Conservation (phyloP, 305 asterid genomes). For the Lippia alba region DNA sequence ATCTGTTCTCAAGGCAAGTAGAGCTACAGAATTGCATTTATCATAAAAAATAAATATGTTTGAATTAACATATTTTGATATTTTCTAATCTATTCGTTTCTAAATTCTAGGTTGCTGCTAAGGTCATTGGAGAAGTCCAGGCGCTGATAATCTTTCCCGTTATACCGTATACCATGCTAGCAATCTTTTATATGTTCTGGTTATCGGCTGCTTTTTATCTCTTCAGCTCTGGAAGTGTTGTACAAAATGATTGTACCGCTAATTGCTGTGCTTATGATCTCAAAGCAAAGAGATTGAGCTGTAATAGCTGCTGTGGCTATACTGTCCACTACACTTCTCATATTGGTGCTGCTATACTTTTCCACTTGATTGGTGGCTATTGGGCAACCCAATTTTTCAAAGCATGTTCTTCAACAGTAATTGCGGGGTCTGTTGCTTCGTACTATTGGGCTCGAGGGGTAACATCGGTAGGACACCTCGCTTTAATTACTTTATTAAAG, state of each 20-base stretch:
- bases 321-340: slow-evolving; percentile 79
- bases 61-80: neutral
- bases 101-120: slow-evolving; percentile 88
- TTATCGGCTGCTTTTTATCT: slow-evolving; percentile 89
- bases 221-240: slow-evolving; percentile 85
- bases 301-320: slow-evolving; percentile 95
- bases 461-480: slow-evolving; percentile 64
- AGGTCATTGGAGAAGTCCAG: slow-evolving; percentile 97
- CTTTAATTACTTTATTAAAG: neutral
- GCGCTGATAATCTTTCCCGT: slow-evolving; percentile 88
- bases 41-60: neutral
- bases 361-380: slow-evolving; percentile 91
- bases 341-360: slow-evolving; percentile 78
- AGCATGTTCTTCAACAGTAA: slow-evolving; percentile 84
- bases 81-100: slow-evolving; percentile 23
- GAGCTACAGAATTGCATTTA: neutral
- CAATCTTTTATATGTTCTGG: slow-evolving; percentile 94
- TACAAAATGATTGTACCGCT: slow-evolving; percentile 74
- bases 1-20: slow-evolving; percentile 93
- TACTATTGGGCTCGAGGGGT: slow-evolving; percentile 95
- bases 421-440: slow-evolving; percentile 98
- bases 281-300: slow-evolving; percentile 66
- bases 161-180: slow-evolving; percentile 77
- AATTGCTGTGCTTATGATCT: slow-evolving; percentile 98
- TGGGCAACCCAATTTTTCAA: slow-evolving; percentile 90